These are phyloP conservation scores for Solanum virginianum DNA, from an alignment of 257 asterid species.

Conservation along the genomic window DNA sequence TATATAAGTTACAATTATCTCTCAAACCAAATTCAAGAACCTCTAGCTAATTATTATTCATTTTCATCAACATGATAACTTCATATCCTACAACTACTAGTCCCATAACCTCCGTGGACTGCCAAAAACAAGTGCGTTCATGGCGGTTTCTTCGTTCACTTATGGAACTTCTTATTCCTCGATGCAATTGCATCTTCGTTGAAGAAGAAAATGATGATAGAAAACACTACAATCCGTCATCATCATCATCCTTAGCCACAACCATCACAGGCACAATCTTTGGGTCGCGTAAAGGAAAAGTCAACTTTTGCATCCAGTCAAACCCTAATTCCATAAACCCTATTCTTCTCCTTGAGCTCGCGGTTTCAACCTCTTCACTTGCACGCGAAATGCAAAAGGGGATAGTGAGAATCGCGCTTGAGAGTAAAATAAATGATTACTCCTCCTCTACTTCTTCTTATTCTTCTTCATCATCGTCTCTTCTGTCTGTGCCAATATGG, in stretches of 20 bases:
- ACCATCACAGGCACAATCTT: constrained; percentile 35
- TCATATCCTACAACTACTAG: not conserved
- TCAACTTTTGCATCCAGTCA: constrained; percentile 40
- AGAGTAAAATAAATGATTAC: not conserved
- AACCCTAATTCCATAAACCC: constrained; percentile 30
- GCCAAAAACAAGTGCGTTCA: constrained; percentile 55
- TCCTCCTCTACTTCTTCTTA: not conserved
- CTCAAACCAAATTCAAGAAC: not conserved
- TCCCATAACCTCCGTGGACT: constrained; percentile 35
- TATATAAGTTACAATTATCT: not conserved
- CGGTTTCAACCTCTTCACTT: constrained; percentile 35
- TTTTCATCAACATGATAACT: constrained; percentile 4
- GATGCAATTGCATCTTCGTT: constrained; percentile 36
- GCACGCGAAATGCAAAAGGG: constrained; percentile 55
- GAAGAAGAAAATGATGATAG: constrained; percentile 14
- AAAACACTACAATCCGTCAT: not conserved
- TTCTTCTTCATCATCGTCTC: not conserved
- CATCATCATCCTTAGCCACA: not conserved
- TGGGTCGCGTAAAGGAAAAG: constrained; percentile 41
- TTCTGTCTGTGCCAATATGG: constrained; percentile 41
- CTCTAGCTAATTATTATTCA: not conserved
- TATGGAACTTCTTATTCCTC: constrained; percentile 33
- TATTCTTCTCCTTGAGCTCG: constrained; percentile 42
- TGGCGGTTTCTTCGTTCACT: constrained; percentile 56
- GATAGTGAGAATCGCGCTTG: constrained; percentile 33